These are phyloP conservation scores for Linum tenue DNA, from an alignment of 345 rosid species.

Conservation along the genomic window DNA sequence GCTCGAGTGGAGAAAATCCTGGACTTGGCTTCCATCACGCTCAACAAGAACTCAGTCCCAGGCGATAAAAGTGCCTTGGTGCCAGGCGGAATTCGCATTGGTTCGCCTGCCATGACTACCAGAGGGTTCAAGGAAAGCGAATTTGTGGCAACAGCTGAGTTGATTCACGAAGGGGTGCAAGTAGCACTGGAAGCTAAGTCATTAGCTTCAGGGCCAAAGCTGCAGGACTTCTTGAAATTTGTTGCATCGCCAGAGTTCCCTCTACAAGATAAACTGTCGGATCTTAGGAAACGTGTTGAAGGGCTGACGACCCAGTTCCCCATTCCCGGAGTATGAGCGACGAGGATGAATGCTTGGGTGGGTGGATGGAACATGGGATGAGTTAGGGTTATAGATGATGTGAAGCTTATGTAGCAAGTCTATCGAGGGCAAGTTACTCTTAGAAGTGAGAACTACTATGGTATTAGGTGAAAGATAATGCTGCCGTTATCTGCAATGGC, in stretches of 20 bases:
- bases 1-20: conserved; percentile 90
- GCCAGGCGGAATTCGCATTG: conserved; percentile 92
- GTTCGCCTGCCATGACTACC: conserved; percentile 91
- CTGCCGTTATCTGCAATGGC: too few relatives aligned
- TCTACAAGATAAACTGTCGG: conserved; percentile 37
- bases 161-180: conserved; percentile 78
- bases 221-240: conserved; percentile 67
- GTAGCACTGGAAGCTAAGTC: conserved; percentile 57
- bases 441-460: too few relatives aligned
- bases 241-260: conserved; percentile 52
- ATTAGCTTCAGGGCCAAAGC: conserved; percentile 52
- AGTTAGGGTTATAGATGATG: too few relatives aligned
- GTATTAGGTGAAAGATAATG: too few relatives aligned
- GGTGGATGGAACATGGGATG: too few relatives aligned
- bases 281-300: conserved; percentile 58
- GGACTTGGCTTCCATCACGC: conserved; percentile 86
- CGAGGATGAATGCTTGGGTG: too few relatives aligned
- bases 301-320: conserved; percentile 66
- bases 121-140: conserved; percentile 74
- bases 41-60: conserved; percentile 94
- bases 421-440: too few relatives aligned
- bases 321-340: conserved; percentile 54
- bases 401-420: too few relatives aligned
- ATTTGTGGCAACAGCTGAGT: conserved; percentile 55
- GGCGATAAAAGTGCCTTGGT: conserved; percentile 88